phyloP scores from a whole-genome alignment of 208 protist species.

The Leptomonas seymouri region DNA sequence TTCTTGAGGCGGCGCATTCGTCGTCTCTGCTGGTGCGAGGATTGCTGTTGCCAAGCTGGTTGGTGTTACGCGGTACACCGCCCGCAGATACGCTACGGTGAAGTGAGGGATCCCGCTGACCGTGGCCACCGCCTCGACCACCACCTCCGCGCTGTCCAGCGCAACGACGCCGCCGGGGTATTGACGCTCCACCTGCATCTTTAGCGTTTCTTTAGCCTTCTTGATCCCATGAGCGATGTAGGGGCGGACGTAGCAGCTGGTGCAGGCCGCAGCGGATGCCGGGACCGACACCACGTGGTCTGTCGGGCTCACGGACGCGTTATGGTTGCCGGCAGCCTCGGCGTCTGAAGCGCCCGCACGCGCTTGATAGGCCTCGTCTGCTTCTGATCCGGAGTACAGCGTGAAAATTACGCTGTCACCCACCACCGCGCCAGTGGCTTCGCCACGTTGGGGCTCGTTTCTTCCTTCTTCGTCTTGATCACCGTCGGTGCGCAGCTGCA shows the following conservation, averaged over 20 bases:
- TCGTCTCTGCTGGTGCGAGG: neutral
- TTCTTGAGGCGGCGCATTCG: neutral
- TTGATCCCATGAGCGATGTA: constrained; percentile 8
- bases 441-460: neutral
- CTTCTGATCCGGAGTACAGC: constrained; percentile 19
- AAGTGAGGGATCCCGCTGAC: constrained; percentile 70
- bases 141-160: constrained; percentile 44
- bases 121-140: constrained; percentile 54
- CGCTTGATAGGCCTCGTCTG: constrained; percentile 12
- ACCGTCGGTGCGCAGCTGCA: neutral
- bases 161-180: constrained; percentile 9
- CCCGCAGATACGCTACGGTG: constrained; percentile 50
- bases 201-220: constrained; percentile 3
- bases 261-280: neutral
- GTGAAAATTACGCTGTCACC: constrained; percentile 10
- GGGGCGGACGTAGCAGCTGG: constrained; percentile 22
- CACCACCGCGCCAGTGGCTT: neutral
- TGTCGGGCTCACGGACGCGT: neutral
- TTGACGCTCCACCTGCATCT: neutral
- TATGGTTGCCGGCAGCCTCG: neutral
- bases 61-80: constrained; percentile 20
- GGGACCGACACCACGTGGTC: constrained; percentile 1
- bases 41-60: neutral
- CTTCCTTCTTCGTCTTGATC: neutral
- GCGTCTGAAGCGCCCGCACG: neutral